Evolutionary conservation across 805 yeast species (phyloP), one percentile per base, ranked within the genome.

Genomic region (Lachancea kluyveri): DNA sequence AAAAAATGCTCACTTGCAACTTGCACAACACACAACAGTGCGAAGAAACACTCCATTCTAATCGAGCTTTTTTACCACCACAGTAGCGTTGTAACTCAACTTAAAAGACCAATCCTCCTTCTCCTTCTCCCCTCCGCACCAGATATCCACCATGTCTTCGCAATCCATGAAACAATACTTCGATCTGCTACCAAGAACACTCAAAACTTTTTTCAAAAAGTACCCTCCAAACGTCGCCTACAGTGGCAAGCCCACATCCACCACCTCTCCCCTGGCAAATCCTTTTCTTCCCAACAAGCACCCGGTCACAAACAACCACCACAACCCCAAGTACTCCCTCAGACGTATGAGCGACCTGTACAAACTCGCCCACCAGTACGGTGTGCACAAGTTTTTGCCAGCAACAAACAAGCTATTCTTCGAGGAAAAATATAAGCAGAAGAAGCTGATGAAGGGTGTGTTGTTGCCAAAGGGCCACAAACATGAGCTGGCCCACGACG

Each of bases 271-370:
- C 14, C 72, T 74, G 39, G 82, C 87, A 45, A 88, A 88, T 59
- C 96, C 96, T 32, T 88, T 88, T 57, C 58, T 85, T 34, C 79
- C 94, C 15, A 87, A 85, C 57, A 80, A 72, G 50, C 87, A 87
- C 56, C 86, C 94, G 13, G 72, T 80, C 14, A 85, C 94, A 14
- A 74, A 80, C n/a, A 67, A 62, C 45, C 74, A 78, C 63, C 94
- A 84, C 48, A 74, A 76, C 37, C 84, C 96, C 16, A 68, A 75
- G 44, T 83, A 74, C 59, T 83, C 95, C 6, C 64, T 79, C 50
- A 74, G 95, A 62, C 74, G 90, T 48, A 87, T 84, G 50, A 75
- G 88, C 12, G 95, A 79, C 42, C 62, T 88, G 33, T 86, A 71
- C 68, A 88, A 88, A 60, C 60, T 81, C 50, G 96, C 96, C 2